phyloP scores from a whole-genome alignment of 768 basidiomycete genomes.

The Sporobolomyces roseus region DNA sequence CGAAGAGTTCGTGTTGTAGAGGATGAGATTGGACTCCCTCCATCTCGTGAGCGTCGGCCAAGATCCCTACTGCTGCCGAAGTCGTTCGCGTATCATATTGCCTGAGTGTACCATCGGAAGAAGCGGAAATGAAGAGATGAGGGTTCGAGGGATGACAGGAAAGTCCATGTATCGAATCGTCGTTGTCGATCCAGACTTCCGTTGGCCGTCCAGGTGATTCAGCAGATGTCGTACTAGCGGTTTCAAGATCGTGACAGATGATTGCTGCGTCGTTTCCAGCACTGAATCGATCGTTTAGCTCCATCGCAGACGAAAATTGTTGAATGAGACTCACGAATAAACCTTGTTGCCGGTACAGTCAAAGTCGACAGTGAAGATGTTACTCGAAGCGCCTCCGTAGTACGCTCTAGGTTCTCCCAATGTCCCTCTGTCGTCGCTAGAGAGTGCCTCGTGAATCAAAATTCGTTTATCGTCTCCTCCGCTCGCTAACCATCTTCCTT shows the following conservation, averaged over 20 bases:
- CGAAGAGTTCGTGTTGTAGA: slow-evolving; percentile 20
- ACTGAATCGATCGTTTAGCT: not conserved
- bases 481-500: slow-evolving; percentile 30
- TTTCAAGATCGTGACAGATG: slow-evolving; percentile 36
- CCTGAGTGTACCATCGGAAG: slow-evolving; percentile 29
- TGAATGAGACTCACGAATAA: not conserved
- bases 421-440: not conserved
- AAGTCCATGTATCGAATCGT: slow-evolving; percentile 22
- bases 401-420: slow-evolving; percentile 3
- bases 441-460: slow-evolving; percentile 20
- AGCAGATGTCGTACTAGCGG: not conserved
- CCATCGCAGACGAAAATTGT: not conserved
- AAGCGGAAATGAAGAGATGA: slow-evolving; percentile 21
- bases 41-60: slow-evolving; percentile 16
- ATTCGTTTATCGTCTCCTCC: slow-evolving; percentile 36
- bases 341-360: not conserved
- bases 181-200: slow-evolving; percentile 26
- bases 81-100: slow-evolving; percentile 18
- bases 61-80: not conserved
- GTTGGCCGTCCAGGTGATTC: not conserved
- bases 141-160: slow-evolving; percentile 28
- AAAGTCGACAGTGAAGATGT: slow-evolving; percentile 33
- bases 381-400: slow-evolving; percentile 31
- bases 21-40: slow-evolving; percentile 29
- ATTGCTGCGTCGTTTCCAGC: slow-evolving; percentile 29